Percentiles rank a stretch among this genome's conserved stretches.
Evolutionary conservation across 2,329 filamentous ascomycete species (phyloP).

Genomic region (Alternaria hordeiaustralica): DNA sequence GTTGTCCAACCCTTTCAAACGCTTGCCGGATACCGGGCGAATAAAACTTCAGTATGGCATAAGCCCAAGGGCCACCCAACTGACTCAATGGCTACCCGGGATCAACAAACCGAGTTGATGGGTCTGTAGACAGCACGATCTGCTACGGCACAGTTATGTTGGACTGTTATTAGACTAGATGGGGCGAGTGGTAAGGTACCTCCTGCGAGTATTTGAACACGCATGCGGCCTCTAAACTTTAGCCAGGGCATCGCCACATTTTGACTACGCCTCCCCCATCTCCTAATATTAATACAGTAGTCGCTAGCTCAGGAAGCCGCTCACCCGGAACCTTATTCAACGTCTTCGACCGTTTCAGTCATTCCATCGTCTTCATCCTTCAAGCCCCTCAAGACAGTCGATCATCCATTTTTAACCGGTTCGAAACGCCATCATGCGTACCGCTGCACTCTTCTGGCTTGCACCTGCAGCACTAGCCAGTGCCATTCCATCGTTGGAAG

Average conservation of each 20-base stretch:
- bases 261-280: constrained; percentile 5
- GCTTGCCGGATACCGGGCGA: constrained; percentile 8
- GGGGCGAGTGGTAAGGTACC: constrained; percentile 4
- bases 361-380: constrained; percentile 9
- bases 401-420: constrained; percentile 12
- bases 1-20: constrained; percentile 11
- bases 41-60: constrained; percentile 4
- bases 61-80: background rate
- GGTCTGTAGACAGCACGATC: background rate
- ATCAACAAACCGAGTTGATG: constrained; percentile 14
- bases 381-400: constrained; percentile 1
- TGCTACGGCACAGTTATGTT: background rate
- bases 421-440: constrained; percentile 24
- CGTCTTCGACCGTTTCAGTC: constrained; percentile 2
- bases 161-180: constrained; percentile 3
- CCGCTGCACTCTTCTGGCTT: constrained; percentile 24
- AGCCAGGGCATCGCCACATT: constrained; percentile 15
- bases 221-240: constrained; percentile 7
- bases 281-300: constrained; percentile 16
- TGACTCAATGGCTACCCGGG: constrained; percentile 19
- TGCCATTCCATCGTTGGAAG: constrained; percentile 20
- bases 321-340: constrained; percentile 18
- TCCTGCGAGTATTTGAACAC: constrained; percentile 23
- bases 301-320: constrained; percentile 10
- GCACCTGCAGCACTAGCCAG: constrained; percentile 21